Conservation (phyloP, 805 yeast genomes). For the Isabelozyma heimii region DNA sequence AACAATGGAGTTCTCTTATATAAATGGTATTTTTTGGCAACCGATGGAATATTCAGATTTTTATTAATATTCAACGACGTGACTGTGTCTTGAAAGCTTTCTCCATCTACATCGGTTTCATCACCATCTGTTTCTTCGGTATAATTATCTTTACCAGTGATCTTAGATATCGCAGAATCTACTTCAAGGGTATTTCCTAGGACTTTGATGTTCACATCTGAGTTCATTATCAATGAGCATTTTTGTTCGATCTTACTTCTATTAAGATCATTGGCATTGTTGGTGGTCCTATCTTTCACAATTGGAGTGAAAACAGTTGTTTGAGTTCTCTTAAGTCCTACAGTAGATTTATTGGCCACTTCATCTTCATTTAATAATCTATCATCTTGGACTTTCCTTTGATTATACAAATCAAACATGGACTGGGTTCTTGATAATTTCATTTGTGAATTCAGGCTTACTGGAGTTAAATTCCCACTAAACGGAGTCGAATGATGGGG, state of each 20-base stretch:
- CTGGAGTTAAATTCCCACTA: not conserved
- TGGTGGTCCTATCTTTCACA: conserved; percentile 11
- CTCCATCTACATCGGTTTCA: not conserved
- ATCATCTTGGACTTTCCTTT: conserved; percentile 3
- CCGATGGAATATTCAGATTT: not conserved
- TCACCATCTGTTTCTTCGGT: conserved; percentile 2
- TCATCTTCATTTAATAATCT: not conserved
- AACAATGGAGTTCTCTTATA: conserved; percentile 19
- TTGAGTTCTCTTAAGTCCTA: conserved; percentile 16
- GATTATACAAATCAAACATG: conserved; percentile 25
- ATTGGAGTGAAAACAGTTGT: conserved; percentile 21
- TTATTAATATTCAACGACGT: conserved; percentile 3
- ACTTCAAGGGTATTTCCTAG: conserved; percentile 4
- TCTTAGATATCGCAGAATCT: not conserved
- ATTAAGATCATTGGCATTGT: conserved; percentile 19
- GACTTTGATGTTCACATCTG: not conserved
- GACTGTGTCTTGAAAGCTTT: conserved; percentile 7
- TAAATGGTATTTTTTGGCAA: conserved; percentile 1
- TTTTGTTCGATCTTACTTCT: conserved; percentile 15
- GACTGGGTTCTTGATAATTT: conserved; percentile 34
- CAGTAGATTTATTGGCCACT: not conserved
- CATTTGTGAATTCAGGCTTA: conserved; percentile 7
- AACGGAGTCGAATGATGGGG: not conserved
- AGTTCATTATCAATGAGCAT: conserved; percentile 22
- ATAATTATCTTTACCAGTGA: conserved; percentile 1